phyloP scores from a whole-genome alignment of 1,284 basidiomycete genomes.

The Moesziomyces sp. region DNA sequence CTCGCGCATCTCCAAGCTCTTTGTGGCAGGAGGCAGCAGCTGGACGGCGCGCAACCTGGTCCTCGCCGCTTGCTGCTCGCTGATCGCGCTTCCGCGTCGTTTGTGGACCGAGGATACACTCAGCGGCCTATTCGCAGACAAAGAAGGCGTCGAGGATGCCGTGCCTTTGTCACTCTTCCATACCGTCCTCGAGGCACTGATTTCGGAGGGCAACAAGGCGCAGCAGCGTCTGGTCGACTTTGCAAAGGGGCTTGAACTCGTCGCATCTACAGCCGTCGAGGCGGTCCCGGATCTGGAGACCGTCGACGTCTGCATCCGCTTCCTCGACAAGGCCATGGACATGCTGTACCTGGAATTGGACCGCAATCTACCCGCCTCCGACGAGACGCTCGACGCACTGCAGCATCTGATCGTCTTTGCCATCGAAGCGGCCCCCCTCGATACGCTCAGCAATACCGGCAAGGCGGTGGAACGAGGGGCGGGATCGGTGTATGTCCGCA shows the following conservation, averaged over 20 bases:
- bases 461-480: not conserved
- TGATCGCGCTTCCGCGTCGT: constrained; percentile 36
- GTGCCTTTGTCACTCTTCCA: constrained; percentile 14
- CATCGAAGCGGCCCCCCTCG: constrained; percentile 27
- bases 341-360: constrained; percentile 36
- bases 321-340: constrained; percentile 47
- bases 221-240: constrained; percentile 33
- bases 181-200: constrained; percentile 10
- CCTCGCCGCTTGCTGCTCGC: constrained; percentile 30
- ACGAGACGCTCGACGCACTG: constrained; percentile 17
- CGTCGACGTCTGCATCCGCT: constrained; percentile 39
- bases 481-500: not conserved
- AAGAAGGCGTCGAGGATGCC: constrained; percentile 2
- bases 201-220: constrained; percentile 25
- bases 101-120: constrained; percentile 22
- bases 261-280: constrained; percentile 15
- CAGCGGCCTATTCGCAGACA: constrained; percentile 14
- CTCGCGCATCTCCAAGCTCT: constrained; percentile 38
- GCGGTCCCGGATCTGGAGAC: constrained; percentile 35
- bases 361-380: constrained; percentile 18
- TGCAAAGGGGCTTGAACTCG: constrained; percentile 35
- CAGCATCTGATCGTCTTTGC: constrained; percentile 25
- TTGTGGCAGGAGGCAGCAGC: constrained; percentile 18
- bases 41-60: constrained; percentile 42
- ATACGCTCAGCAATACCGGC: not conserved